Evolutionary conservation across 2,329 filamentous ascomycete genomes (phyloP), one percentile per base, ranked within the genome.

Genomic region (Phoma sp.): DNA sequence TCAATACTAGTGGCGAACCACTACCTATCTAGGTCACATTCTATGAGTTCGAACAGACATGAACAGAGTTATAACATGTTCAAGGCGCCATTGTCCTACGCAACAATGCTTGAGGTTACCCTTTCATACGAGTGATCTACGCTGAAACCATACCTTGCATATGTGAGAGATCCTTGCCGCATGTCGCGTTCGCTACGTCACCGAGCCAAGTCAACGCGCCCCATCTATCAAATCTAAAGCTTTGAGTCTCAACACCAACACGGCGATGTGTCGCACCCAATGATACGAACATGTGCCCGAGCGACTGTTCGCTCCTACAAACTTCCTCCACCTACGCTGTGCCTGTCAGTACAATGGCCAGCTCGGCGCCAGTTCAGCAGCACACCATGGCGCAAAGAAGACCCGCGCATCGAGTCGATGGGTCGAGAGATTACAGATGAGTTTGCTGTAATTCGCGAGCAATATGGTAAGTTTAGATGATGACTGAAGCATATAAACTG

Each of bases 391-490:
- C 61, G 58, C 44, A 64, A 57, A 49, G 68, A 77, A 49, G 82
- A 85, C 61, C 80, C 81, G 17, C 81, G 81, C 45, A 70, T 85
- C 32, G 77, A 79, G 50, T 76, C 81, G 44, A 67, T 84, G 37
- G 85, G 82, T 22, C 78, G 77, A 43, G 67, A 71, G 41, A 85
- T 88, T 61, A 76, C 81, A 61, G 84, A 88, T 71, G 83, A 88
- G 63, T 89, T 84, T 71, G 85, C 86, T 6, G 76, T 78, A 6
- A 76, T 89, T 44, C 79, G 82, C 43, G 78, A 83, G 13, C 74
- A 80, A 52, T 90, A 90, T 70, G 75, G 84, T 84, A 69, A 22
- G 65, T 54, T 9, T 1, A 12, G 22, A 24, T 0, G 5, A n/a
- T 31, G 31, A 7, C 5, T 4, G 19, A 21, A 12, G 8, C 4